Base-by-base conservation (phyloP, 169 alveolate genomes). In the Babesia microti region DNA sequence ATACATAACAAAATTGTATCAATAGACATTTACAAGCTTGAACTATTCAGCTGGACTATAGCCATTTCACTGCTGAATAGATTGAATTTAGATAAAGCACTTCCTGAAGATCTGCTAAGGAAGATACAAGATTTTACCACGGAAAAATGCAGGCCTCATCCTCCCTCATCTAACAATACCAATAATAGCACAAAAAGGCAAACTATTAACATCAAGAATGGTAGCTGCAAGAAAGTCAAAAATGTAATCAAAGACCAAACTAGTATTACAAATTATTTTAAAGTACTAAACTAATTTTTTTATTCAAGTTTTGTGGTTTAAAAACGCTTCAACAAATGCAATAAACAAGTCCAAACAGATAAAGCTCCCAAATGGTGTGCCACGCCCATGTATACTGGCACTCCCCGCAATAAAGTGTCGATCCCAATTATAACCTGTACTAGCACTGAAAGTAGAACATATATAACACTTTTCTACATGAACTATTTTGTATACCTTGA, bases 341-440 rank as follows among this genome's bases (percentile, higher is more conserved):
- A 44, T 33, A 76, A 41, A n/a, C 68, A 55, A 12, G 83, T 49
- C 75, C 75, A 65, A 43, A 70, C 29, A 11, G 63, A 60, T 52
- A 76, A 46, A 17, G 81, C 86, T 26, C 73, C 73, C 24, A 61
- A 57, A 54, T 76, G 86, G 36, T 76, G 86, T 5, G 73, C 59
- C 30, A 76, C 32, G 6, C 83, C 83, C 30, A 72, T 42, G 43
- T 63, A 80, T 9, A 76, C 48, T 0, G 86, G 86, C 14, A 76
- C 86, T 22, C 59, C 70, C 47, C 70, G 65, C 18, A 76, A 42
- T 17, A 76, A 46, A 7, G 78, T 56, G 23, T 50, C 14, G 14
- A 76, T 59, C 15, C 86, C 86, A 12, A 76, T 41, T 24, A 67
- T 15, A 42, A 65, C 55, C 47, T 76, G 86, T n/a, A 48, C 32